Percentiles rank a stretch among this genome's conserved stretches.
These are phyloP conservation scores for Lactifluus pinguis DNA, from an alignment of 768 basidiomycete species.

Conservation along the genomic window DNA sequence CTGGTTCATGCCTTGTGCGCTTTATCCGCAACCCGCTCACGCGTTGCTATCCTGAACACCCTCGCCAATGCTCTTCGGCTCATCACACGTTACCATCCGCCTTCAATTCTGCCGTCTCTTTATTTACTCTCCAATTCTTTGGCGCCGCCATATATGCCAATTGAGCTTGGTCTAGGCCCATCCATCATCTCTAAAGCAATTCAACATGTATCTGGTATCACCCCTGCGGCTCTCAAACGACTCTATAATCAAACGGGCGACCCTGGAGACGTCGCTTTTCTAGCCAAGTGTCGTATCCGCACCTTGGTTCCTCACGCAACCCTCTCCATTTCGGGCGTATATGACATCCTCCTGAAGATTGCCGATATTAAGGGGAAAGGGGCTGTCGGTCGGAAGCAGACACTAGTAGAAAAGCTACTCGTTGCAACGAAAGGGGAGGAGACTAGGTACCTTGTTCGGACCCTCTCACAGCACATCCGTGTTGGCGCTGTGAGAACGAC, in stretches of 20 bases:
- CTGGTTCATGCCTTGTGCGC: conserved; percentile 54
- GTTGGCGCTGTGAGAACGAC: conserved; percentile 86
- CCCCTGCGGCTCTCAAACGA: conserved; percentile 44
- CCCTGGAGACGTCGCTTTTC: conserved; percentile 75
- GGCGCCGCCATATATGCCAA: conserved; percentile 59
- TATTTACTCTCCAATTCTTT: conserved; percentile 80
- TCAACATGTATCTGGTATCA: conserved; percentile 64
- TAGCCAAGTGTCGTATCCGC: conserved; percentile 67
- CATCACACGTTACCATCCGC: conserved; percentile 54
- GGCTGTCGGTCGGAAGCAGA: conserved; percentile 66
- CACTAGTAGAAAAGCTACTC: conserved; percentile 72
- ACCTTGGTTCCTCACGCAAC: conserved; percentile 68
- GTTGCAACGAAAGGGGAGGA: conserved; percentile 83
- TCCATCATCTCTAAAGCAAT: conserved; percentile 62
- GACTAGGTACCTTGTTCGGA: conserved; percentile 72
- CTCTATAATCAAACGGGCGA: conserved; percentile 73
- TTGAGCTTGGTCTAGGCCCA: conserved; percentile 63
- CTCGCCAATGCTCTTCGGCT: conserved; percentile 69
- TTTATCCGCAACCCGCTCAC: conserved; percentile 60
- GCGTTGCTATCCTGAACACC: conserved; percentile 57
- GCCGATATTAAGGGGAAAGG: conserved; percentile 64
- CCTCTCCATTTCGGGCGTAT: conserved; percentile 55
- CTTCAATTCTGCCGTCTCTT: conserved; percentile 63
- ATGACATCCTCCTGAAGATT: conserved; percentile 58
- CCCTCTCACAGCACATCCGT: conserved; percentile 63